A percentile compares a stretch with the other conserved stretches of the same genome.
These are phyloP conservation scores for Stephania yunnanensis DNA, from an alignment of 164 flowering plant genomes.

Conservation along the genomic window DNA sequence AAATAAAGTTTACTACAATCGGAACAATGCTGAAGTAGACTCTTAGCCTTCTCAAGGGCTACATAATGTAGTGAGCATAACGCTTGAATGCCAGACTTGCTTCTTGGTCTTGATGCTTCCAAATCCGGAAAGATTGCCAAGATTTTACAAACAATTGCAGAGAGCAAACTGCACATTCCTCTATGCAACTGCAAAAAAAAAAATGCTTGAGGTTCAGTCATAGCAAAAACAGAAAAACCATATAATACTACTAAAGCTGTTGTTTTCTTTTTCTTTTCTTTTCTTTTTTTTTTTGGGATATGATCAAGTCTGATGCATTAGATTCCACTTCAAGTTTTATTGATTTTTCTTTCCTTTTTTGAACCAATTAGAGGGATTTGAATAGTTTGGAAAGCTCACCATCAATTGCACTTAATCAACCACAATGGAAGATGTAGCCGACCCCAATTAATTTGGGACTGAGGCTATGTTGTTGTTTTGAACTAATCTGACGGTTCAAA, in stretches of 20 bases:
- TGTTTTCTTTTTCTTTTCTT: neutral
- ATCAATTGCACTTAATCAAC: too few relatives aligned
- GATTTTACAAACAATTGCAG: constrained; percentile 65
- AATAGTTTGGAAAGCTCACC: too few relatives aligned
- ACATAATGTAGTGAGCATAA: constrained; percentile 88
- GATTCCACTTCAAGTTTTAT: neutral
- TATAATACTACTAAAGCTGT: neutral
- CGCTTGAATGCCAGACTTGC: constrained; percentile 95
- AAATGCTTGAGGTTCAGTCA: neutral
- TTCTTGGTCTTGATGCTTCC: constrained; percentile 91
- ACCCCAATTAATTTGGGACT: too few relatives aligned
- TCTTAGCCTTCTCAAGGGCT: constrained; percentile 88
- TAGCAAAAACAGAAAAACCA: neutral
- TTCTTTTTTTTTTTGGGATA: too few relatives aligned
- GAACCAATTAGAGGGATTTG: too few relatives aligned
- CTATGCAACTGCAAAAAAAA: constrained; percentile 92
- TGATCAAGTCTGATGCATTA: neutral
- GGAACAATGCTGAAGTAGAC: constrained; percentile 83
- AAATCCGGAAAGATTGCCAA: constrained; percentile 72
- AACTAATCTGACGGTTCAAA: too few relatives aligned
- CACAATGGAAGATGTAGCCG: too few relatives aligned
- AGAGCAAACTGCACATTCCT: constrained; percentile 73
- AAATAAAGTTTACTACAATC: constrained; percentile 91
- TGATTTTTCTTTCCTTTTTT: neutral
- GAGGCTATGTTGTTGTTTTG: too few relatives aligned